phyloP scores from a whole-genome alignment of 176 grass and related monocot genomes.

The Luzula sylvatica region DNA sequence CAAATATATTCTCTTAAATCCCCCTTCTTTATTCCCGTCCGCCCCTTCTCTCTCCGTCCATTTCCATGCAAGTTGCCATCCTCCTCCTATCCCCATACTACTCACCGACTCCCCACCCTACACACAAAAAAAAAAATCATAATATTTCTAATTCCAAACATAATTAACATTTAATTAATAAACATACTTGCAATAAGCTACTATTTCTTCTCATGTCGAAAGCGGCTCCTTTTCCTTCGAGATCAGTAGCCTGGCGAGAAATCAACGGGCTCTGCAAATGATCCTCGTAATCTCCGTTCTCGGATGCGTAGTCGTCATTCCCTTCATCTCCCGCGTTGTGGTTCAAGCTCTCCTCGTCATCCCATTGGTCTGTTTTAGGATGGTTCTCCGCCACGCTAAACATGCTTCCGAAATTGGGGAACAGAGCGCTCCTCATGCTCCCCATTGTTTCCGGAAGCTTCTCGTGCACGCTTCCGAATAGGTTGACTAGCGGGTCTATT shows the following conservation, averaged over 20 bases:
- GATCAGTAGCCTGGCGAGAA: constrained; percentile 68
- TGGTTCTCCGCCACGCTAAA: constrained; percentile 79
- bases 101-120: constrained; percentile 47
- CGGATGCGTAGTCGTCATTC: constrained; percentile 51
- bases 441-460: constrained; percentile 74
- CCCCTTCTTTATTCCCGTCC: constrained; percentile 79
- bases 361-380: constrained; percentile 37
- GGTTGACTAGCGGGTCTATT: constrained; percentile 82
- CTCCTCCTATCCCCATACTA: constrained; percentile 96
- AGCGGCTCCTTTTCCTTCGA: constrained; percentile 80
- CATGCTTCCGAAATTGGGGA: constrained; percentile 99
- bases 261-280: constrained; percentile 72
- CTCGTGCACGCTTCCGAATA: constrained; percentile 86
- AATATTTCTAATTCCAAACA: no score
- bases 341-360: constrained; percentile 73
- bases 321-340: constrained; percentile 50
- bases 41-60: constrained; percentile 83
- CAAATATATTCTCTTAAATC: constrained; percentile 94
- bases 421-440: constrained; percentile 88
- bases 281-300: constrained; percentile 69
- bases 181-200: constrained; percentile 26
- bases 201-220: constrained; percentile 36
- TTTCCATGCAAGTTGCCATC: constrained; percentile 98
- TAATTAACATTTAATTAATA: no score
- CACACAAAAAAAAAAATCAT: background rate